Conservation (phyloP, 805 yeast genomes). For the Clavispora santaluciae region DNA sequence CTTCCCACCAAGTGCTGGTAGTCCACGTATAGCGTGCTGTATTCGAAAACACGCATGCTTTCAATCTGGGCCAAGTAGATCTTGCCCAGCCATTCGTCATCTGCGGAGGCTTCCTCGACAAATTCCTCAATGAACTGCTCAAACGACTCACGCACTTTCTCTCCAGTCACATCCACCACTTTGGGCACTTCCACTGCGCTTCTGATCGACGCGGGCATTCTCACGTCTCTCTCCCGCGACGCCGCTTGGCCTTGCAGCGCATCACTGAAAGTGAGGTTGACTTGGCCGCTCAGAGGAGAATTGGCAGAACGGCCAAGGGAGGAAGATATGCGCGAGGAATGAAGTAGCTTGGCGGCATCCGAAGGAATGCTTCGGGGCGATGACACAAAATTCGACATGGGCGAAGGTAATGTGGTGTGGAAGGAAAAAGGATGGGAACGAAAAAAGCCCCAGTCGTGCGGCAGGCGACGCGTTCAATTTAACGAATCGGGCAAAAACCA, state of each 20-base stretch:
- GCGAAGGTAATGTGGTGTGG: not conserved
- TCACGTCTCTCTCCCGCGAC: constrained; percentile 51
- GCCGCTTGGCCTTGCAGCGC: constrained; percentile 19
- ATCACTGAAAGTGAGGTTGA: constrained; percentile 16
- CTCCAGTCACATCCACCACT: constrained; percentile 88
- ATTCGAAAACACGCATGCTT: constrained; percentile 71
- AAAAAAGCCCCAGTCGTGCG: constrained; percentile 3
- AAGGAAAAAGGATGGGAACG: not conserved
- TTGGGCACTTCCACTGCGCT: constrained; percentile 53
- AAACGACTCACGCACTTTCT: constrained; percentile 86
- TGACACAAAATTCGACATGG: constrained; percentile 40
- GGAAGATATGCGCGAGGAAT: constrained; percentile 40
- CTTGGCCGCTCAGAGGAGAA: constrained; percentile 25
- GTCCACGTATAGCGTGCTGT: constrained; percentile 78
- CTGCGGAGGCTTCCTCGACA: constrained; percentile 35
- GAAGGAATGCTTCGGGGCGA: constrained; percentile 42
- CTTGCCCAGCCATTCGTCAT: constrained; percentile 43
- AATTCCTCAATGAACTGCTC: constrained; percentile 76
- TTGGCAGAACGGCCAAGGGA: constrained; percentile 35
- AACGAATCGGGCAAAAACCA: constrained; percentile 6
- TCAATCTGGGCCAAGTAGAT: constrained; percentile 76
- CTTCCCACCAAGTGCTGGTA: constrained; percentile 69
- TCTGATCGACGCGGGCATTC: constrained; percentile 21
- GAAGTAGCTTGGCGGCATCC: constrained; percentile 38
- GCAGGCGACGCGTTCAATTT: constrained; percentile 13